Percentiles rank a stretch among this genome's conserved stretches.
Evolutionary conservation across 768 basidiomycete species (phyloP).

Genomic region (Artomyces pyxidatus): DNA sequence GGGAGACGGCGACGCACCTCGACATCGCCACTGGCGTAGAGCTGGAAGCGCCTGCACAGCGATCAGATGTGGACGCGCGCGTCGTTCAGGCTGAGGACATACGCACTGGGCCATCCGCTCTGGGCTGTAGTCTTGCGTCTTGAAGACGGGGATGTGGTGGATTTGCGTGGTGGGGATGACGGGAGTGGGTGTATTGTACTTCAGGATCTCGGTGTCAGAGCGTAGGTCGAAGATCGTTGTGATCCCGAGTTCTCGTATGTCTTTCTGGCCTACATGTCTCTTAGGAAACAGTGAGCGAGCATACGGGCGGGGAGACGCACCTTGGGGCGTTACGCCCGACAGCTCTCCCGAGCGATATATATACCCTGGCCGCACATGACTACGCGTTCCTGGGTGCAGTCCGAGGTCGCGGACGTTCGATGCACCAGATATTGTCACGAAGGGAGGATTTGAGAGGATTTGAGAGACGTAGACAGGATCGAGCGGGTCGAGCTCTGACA

Average conservation of each 20-base stretch:
- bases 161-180: constrained; percentile 55
- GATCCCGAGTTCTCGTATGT: constrained; percentile 54
- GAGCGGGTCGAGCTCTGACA: constrained; percentile 45
- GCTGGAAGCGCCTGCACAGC: constrained; percentile 46
- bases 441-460: constrained; percentile 60
- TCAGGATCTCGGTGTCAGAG: constrained; percentile 71
- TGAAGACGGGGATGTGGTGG: constrained; percentile 53
- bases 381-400: constrained; percentile 39
- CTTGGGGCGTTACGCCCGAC: constrained; percentile 61
- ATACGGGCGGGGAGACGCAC: constrained; percentile 25
- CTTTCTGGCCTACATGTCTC: constrained; percentile 39
- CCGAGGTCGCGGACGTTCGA: constrained; percentile 73
- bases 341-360: constrained; percentile 68
- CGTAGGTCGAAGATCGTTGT: constrained; percentile 68
- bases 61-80: neutral
- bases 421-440: constrained; percentile 63
- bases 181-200: constrained; percentile 62
- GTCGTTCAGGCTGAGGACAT: constrained; percentile 19
- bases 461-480: constrained; percentile 59
- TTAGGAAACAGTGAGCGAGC: neutral
- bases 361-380: constrained; percentile 44
- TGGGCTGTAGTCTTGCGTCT: constrained; percentile 73
- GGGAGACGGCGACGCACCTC: constrained; percentile 55
- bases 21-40: constrained; percentile 74
- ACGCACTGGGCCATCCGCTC: constrained; percentile 80